Evolutionary conservation across 176 grass and related monocot species (phyloP), one percentile per base, ranked within the genome.

Genomic region (Juncus effusus): DNA sequence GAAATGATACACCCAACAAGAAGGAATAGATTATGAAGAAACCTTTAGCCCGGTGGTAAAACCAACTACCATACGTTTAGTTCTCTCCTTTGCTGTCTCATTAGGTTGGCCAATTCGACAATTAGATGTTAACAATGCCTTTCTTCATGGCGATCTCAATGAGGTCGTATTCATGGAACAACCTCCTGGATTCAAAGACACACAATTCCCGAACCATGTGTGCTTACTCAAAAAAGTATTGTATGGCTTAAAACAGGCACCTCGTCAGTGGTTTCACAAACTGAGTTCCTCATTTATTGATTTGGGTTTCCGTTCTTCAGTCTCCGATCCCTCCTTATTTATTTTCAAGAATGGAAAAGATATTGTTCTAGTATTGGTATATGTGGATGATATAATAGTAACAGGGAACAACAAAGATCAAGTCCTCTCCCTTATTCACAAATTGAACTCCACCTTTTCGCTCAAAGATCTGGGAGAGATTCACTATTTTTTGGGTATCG

Each of bases 301-400:
- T 2, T 1, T 65, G 6, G 61, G 61, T 9, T 65, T 65, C 28
- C 5, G 3, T 0, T 5, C 61, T 0, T 65, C 36, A 1, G 6
- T 0, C 2, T 19, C 0, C 10, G 36, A 65, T 8, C 28, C 7
- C 3, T 45, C 42, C 7, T 7, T 45, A 3, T 45, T 45, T n/a
- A n/a, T n/a, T 7, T 45, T 45, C 42, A 45, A 45, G n/a, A n/a
- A 3, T 45, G 3, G 5, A 45, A 3, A 45, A 45, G 7, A 3
- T 7, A 45, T 45, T 45, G 5, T 45, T 45, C 42, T 45, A 4
- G 7, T 45, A 3, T 7, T 45, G 7, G 42, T 69, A 1, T 51
- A 54, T 52, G 39, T 69, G 1, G 65, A 69, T 54, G 65, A 69
- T 11, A 4, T 69, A 11, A 45, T 52, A 8, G 52, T 69, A 12